Evolutionary conservation across 768 basidiomycete species (phyloP).

Genomic region (Guyanaporus albipodus): DNA sequence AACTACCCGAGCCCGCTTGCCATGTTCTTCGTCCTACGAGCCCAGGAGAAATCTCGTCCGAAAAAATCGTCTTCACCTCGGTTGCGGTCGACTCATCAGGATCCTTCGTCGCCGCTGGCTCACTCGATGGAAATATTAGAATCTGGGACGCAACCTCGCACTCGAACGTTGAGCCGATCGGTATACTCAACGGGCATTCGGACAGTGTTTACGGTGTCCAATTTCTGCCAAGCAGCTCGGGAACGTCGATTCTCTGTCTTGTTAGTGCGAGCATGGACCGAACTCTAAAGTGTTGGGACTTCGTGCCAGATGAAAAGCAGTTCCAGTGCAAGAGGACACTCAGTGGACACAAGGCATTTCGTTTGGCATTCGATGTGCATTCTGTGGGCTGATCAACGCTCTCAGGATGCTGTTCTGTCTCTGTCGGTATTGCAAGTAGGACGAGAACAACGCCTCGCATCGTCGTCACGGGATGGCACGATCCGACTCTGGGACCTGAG

Average conservation of each 20-base stretch:
- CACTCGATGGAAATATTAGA: slow-evolving; percentile 48
- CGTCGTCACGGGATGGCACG: slow-evolving; percentile 36
- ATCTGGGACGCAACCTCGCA: slow-evolving; percentile 49
- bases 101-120: slow-evolving; percentile 47
- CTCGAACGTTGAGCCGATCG: slow-evolving; percentile 16
- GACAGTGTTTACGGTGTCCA: slow-evolving; percentile 32
- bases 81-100: slow-evolving; percentile 31
- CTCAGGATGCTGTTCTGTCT: slow-evolving; percentile 31
- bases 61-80: slow-evolving; percentile 30
- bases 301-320: slow-evolving; percentile 26
- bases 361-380: not conserved
- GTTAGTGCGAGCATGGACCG: slow-evolving; percentile 30
- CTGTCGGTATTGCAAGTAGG: slow-evolving; percentile 31
- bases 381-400: not conserved
- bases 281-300: slow-evolving; percentile 44
- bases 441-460: slow-evolving; percentile 32
- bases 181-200: slow-evolving; percentile 24
- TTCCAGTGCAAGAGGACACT: slow-evolving; percentile 31
- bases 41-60: slow-evolving; percentile 12
- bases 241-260: slow-evolving; percentile 27
- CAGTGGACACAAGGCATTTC: slow-evolving; percentile 26
- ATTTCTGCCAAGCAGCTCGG: slow-evolving; percentile 22
- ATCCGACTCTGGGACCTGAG: slow-evolving; percentile 36
- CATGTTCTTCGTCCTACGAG: slow-evolving; percentile 19
- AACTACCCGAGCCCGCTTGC: slow-evolving; percentile 15